Evolutionary conservation across 495 filamentous ascomycete genomes (phyloP).

Genomic region (Trichocladium uniseriatum): DNA sequence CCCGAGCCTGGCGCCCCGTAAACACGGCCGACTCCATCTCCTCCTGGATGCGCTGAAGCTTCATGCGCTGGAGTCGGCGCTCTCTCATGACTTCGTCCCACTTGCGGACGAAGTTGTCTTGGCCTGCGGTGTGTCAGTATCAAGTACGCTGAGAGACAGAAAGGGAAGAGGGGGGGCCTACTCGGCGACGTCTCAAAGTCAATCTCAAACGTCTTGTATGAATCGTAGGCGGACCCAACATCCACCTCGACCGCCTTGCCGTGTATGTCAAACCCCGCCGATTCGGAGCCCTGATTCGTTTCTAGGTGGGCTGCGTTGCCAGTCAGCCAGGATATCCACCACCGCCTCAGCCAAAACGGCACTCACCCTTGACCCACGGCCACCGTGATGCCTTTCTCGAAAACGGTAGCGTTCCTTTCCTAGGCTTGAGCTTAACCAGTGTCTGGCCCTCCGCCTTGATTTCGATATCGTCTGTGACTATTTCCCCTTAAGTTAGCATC

Average conservation of each 20-base stretch:
- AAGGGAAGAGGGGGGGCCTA: slow-evolving; percentile 1
- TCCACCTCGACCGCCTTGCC: slow-evolving; percentile 21
- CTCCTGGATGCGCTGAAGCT: slow-evolving; percentile 24
- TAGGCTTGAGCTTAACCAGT: slow-evolving; percentile 23
- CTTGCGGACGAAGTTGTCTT: slow-evolving; percentile 26
- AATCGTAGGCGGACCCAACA: slow-evolving; percentile 20
- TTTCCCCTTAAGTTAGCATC: not conserved
- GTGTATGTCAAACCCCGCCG: slow-evolving; percentile 25
- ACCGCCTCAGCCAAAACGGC: not conserved
- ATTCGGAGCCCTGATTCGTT: slow-evolving; percentile 15
- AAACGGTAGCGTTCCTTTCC: slow-evolving; percentile 18
- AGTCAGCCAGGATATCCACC: too few species aligned
- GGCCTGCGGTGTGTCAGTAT: slow-evolving; percentile 11
- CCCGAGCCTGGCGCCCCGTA: slow-evolving; percentile 22
- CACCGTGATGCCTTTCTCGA: slow-evolving; percentile 19
- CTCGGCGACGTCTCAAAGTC: slow-evolving; percentile 32
- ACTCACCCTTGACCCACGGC: slow-evolving; percentile 24
- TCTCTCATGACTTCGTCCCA: slow-evolving; percentile 29
- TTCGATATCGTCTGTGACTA: slow-evolving; percentile 28
- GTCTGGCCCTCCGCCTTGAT: slow-evolving; percentile 22
- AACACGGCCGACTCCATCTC: slow-evolving; percentile 24
- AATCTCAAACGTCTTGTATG: slow-evolving; percentile 32
- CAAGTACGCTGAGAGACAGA: not conserved
- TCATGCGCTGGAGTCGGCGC: slow-evolving; percentile 19
- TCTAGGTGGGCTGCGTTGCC: slow-evolving; percentile 16